phyloP scores from a whole-genome alignment of 2,329 filamentous ascomycete species.

The Drechslera avenae region DNA sequence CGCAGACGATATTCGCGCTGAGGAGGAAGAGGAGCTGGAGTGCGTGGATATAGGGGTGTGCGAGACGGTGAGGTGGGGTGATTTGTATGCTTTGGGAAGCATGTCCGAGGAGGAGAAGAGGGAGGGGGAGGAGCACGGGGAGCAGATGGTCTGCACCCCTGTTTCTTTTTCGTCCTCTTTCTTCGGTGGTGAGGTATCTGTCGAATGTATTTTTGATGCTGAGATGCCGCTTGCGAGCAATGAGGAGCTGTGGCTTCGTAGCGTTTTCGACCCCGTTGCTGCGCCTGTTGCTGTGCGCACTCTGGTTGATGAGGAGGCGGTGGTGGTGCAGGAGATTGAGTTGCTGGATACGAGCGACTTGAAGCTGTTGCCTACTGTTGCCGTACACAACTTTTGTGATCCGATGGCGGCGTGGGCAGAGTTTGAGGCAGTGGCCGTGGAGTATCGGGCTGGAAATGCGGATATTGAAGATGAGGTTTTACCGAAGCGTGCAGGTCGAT shows the following conservation, averaged over 20 bases:
- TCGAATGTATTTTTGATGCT: slow-evolving; percentile 9
- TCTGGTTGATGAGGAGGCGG: background rate
- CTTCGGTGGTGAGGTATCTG: background rate
- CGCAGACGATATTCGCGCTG: background rate
- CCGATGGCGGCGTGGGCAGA: background rate
- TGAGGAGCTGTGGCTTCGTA: background rate
- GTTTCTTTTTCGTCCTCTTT: background rate
- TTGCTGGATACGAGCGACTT: slow-evolving; percentile 2
- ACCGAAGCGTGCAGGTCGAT: background rate
- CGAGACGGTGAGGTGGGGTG: too few relatives aligned
- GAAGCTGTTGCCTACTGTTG: background rate
- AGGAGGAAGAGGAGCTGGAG: background rate
- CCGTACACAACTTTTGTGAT: background rate
- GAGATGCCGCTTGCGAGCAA: background rate
- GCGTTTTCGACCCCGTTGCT: background rate
- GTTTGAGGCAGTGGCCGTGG: background rate
- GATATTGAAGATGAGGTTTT: background rate
- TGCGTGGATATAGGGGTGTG: background rate
- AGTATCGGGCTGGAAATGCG: background rate
- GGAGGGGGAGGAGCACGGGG: background rate
- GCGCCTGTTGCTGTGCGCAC: background rate
- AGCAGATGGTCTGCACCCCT: background rate
- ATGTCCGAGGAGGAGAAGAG: too few relatives aligned
- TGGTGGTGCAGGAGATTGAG: background rate
- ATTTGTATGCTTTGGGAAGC: too few relatives aligned